These are phyloP conservation scores for Salix caprea DNA, from an alignment of 345 rosid species.

Conservation along the genomic window DNA sequence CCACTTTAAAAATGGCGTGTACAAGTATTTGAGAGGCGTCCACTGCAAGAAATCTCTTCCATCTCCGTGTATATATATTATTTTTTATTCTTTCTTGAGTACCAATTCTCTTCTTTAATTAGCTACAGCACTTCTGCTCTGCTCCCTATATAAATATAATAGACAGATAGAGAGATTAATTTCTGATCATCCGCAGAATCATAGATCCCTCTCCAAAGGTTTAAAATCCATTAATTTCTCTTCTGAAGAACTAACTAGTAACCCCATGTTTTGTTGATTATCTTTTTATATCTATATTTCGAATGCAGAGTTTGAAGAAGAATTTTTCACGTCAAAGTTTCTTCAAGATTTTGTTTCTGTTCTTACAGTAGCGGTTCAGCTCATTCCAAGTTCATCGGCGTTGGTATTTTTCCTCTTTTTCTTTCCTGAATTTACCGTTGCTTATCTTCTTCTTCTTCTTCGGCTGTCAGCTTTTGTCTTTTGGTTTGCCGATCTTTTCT, in stretches of 20 bases:
- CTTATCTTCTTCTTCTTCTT: too few relatives aligned
- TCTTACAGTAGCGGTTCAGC: background rate
- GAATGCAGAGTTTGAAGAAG: background rate
- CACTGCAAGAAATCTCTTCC: constrained; percentile 41
- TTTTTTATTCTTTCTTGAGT: background rate
- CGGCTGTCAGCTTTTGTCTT: background rate
- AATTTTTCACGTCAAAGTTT: constrained; percentile 1
- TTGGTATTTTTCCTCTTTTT: background rate
- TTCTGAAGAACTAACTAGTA: constrained; percentile 9
- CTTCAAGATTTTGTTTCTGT: background rate
- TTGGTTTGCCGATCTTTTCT: background rate
- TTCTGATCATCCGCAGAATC: constrained; percentile 21
- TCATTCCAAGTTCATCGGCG: background rate
- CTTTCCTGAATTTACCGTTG: background rate
- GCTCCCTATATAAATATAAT: background rate
- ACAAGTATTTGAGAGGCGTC: constrained; percentile 33
- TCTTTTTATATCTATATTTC: background rate
- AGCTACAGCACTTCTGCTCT: background rate
- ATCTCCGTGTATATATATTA: too few relatives aligned
- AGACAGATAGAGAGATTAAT: background rate
- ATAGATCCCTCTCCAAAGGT: constrained; percentile 19
- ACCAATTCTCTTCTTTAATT: background rate
- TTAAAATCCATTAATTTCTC: constrained; percentile 7
- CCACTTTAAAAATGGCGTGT: constrained; percentile 13
- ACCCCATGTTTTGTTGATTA: background rate